Percentiles rank a stretch among this genome's conserved stretches.
Evolutionary conservation across 768 basidiomycete genomes (phyloP).

Genomic region (Serendipita sp.): DNA sequence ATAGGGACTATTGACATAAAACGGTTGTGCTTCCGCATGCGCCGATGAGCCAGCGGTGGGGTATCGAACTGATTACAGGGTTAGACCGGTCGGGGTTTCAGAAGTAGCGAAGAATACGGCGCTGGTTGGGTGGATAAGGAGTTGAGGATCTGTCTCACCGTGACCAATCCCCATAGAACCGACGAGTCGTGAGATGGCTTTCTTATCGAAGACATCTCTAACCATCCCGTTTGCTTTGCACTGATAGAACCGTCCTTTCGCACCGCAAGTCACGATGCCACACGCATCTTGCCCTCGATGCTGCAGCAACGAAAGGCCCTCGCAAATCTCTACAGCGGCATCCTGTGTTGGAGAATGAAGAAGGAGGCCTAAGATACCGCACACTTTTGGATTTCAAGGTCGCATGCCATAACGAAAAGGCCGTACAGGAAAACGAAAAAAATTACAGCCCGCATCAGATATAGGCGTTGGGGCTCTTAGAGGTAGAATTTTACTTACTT

Average conservation of each 20-base stretch:
- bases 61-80: slow-evolving; percentile 57
- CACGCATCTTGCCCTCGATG: slow-evolving; percentile 98
- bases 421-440: slow-evolving; percentile 18
- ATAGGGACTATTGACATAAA: slow-evolving; percentile 99
- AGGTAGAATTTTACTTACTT: background rate
- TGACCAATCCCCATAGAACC: slow-evolving; percentile 98
- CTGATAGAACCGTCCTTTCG: slow-evolving; percentile 89
- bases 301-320: slow-evolving; percentile 89
- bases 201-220: slow-evolving; percentile 82
- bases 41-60: slow-evolving; percentile 96
- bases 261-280: slow-evolving; percentile 91
- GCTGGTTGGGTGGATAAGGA: slow-evolving; percentile 4
- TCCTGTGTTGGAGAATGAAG: slow-evolving; percentile 60
- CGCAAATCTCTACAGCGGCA: slow-evolving; percentile 77
- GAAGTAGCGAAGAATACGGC: slow-evolving; percentile 6
- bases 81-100: background rate
- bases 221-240: slow-evolving; percentile 99
- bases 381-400: slow-evolving; percentile 35
- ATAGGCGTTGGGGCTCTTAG: background rate
- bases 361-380: slow-evolving; percentile 81
- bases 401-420: slow-evolving; percentile 10
- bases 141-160: slow-evolving; percentile 33
- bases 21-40: slow-evolving; percentile 94
- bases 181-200: slow-evolving; percentile 55
- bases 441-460: slow-evolving; percentile 16